These are phyloP conservation scores for Annulohypoxylon moriforme DNA, from an alignment of 495 filamentous ascomycete genomes.

Conservation along the genomic window DNA sequence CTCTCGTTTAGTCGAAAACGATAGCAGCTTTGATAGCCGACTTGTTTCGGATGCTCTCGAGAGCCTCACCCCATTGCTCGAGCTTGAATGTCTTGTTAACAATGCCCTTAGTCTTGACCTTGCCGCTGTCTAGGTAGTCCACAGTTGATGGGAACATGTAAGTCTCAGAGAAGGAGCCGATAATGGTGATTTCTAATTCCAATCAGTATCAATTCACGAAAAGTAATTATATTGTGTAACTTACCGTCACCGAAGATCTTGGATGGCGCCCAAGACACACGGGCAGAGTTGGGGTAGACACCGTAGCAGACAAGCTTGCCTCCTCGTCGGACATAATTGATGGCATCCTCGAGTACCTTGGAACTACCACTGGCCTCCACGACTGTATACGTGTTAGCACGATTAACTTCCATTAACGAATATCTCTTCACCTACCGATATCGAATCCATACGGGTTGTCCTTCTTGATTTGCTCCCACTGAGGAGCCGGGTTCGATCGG, in stretches of 20 bases:
- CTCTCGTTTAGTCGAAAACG: slow-evolving; percentile 66
- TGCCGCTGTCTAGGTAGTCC: slow-evolving; percentile 73
- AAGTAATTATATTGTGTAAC: slow-evolving; percentile 5
- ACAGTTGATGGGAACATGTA: slow-evolving; percentile 80
- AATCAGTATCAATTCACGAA: slow-evolving; percentile 49
- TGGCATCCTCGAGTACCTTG: slow-evolving; percentile 75
- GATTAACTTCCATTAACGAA: slow-evolving; percentile 26
- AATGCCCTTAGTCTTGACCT: slow-evolving; percentile 69
- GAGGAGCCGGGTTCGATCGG: slow-evolving; percentile 63
- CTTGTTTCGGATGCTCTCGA: slow-evolving; percentile 71
- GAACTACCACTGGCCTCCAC: slow-evolving; percentile 70
- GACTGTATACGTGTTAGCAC: slow-evolving; percentile 44
- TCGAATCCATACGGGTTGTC: slow-evolving; percentile 79
- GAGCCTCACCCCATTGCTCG: slow-evolving; percentile 64
- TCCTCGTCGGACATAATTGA: slow-evolving; percentile 74
- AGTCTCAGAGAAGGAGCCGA: slow-evolving; percentile 75
- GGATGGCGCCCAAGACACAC: slow-evolving; percentile 72
- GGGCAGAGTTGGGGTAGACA: slow-evolving; percentile 70
- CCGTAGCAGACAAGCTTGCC: slow-evolving; percentile 75
- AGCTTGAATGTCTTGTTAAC: slow-evolving; percentile 66
- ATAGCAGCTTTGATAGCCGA: slow-evolving; percentile 78
- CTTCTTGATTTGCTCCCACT: slow-evolving; percentile 70
- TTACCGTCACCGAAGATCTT: slow-evolving; percentile 66
- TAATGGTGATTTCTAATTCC: slow-evolving; percentile 70
- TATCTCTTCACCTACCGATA: slow-evolving; percentile 59